These are phyloP conservation scores for Syzygium oleosum DNA, from an alignment of 345 rosid species.

Conservation along the genomic window DNA sequence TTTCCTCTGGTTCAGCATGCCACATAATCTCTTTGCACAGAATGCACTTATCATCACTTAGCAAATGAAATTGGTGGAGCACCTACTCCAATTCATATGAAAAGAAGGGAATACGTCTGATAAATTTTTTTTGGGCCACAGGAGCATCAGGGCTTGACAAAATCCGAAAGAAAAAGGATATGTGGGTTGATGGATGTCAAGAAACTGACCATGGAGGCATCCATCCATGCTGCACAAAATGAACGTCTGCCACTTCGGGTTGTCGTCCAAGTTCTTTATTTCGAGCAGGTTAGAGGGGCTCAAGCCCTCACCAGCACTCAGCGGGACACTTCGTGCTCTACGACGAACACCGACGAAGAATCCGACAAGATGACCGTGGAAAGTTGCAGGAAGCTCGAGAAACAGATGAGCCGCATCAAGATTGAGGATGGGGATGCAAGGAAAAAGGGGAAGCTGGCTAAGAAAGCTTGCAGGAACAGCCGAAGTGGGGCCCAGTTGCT, in stretches of 20 bases:
- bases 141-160: conserved; percentile 66
- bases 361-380: conserved; percentile 21
- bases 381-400: conserved; percentile 27
- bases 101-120: neutral
- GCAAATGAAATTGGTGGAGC: neutral
- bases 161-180: conserved; percentile 66
- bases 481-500: conserved; percentile 53
- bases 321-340: conserved; percentile 8
- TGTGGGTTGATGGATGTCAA: conserved; percentile 76
- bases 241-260: conserved; percentile 81
- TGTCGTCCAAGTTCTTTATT: conserved; percentile 85
- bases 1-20: neutral
- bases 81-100: neutral
- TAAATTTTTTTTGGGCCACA: conserved; percentile 9
- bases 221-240: conserved; percentile 82
- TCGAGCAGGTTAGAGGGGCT: conserved; percentile 71
- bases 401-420: conserved; percentile 17
- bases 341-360: conserved; percentile 39
- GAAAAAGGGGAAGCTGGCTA: conserved; percentile 23
- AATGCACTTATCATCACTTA: neutral
- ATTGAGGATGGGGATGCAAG: conserved; percentile 13
- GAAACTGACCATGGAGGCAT: conserved; percentile 65
- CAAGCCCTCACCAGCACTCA: conserved; percentile 22
- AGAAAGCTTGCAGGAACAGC: conserved; percentile 50
- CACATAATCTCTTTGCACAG: neutral